Conservation (phyloP, 768 basidiomycete genomes). For the Termitomyces sp. region DNA sequence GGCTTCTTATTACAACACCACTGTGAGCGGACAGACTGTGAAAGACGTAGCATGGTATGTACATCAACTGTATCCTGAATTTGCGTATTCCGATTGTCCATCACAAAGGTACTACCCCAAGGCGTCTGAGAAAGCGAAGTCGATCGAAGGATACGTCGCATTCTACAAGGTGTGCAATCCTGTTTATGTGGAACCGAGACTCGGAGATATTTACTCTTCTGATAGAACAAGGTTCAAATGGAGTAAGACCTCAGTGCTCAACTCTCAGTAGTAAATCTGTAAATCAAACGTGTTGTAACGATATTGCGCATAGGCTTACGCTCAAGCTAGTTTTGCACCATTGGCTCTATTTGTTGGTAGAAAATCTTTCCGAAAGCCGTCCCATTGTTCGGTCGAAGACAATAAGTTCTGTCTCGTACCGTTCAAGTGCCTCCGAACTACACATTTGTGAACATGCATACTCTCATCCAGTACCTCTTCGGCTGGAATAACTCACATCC, state of each 20-base stretch:
- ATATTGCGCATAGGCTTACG: not conserved
- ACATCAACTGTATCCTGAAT: not conserved
- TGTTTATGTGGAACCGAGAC: too few relatives aligned
- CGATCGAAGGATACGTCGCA: slow-evolving; percentile 66
- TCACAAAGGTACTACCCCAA: slow-evolving; percentile 63
- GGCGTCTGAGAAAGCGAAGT: slow-evolving; percentile 49
- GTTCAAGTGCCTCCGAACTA: not conserved
- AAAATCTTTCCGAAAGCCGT: too few relatives aligned
- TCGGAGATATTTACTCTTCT: not conserved
- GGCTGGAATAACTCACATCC: not conserved
- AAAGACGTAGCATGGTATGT: slow-evolving; percentile 68
- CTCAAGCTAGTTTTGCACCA: not conserved
- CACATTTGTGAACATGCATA: not conserved
- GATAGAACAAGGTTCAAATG: slow-evolving; percentile 38
- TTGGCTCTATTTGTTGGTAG: too few relatives aligned
- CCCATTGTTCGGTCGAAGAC: not conserved
- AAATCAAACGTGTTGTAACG: not conserved
- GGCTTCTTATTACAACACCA: slow-evolving; percentile 65
- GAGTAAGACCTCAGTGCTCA: slow-evolving; percentile 12
- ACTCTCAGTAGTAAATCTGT: not conserved
- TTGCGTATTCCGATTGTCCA: not conserved
- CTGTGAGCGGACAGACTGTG: slow-evolving; percentile 43
- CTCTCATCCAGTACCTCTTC: not conserved
- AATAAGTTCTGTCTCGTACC: not conserved
- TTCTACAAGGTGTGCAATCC: slow-evolving; percentile 64